Percentiles rank a stretch among this genome's conserved stretches.
phyloP scores from a whole-genome alignment of 768 basidiomycete species.

The Porpolomopsis calyptriformis region DNA sequence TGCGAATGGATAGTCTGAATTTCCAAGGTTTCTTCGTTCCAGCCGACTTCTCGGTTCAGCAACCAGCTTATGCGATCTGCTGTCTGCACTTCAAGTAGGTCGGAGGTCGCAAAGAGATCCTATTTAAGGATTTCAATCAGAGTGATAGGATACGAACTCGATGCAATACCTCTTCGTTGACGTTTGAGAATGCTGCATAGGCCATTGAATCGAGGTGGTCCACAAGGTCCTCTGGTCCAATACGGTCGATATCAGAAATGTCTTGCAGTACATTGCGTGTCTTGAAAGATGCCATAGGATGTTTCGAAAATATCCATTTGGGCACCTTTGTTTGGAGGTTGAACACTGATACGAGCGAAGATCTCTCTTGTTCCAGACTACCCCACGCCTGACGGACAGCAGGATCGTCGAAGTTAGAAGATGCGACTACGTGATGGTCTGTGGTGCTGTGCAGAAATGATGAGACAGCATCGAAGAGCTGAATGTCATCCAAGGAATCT shows the following conservation, averaged over 20 bases:
- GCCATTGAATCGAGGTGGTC: slow-evolving; percentile 71
- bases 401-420: slow-evolving; percentile 29
- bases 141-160: slow-evolving; percentile 4
- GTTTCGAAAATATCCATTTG: slow-evolving; percentile 21
- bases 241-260: slow-evolving; percentile 51
- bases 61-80: slow-evolving; percentile 79
- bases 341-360: slow-evolving; percentile 36
- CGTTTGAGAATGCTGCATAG: slow-evolving; percentile 60
- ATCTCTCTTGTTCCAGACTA: slow-evolving; percentile 32
- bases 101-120: slow-evolving; percentile 71
- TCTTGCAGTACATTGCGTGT: slow-evolving; percentile 28
- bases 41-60: slow-evolving; percentile 40
- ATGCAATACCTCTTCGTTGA: slow-evolving; percentile 56
- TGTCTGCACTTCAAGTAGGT: slow-evolving; percentile 72
- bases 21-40: slow-evolving; percentile 54
- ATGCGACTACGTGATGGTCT: slow-evolving; percentile 42
- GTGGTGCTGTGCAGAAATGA: slow-evolving; percentile 48
- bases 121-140: slow-evolving; percentile 17
- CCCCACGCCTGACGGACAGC: slow-evolving; percentile 39
- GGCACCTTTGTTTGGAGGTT: slow-evolving; percentile 54
- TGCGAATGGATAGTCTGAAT: slow-evolving; percentile 72
- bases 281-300: slow-evolving; percentile 16
- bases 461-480: slow-evolving; percentile 47
- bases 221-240: slow-evolving; percentile 62
- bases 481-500: slow-evolving; percentile 63